phyloP scores from a whole-genome alignment of 352 stramenopile species.

The Globisporangium rhizosaccharum region DNA sequence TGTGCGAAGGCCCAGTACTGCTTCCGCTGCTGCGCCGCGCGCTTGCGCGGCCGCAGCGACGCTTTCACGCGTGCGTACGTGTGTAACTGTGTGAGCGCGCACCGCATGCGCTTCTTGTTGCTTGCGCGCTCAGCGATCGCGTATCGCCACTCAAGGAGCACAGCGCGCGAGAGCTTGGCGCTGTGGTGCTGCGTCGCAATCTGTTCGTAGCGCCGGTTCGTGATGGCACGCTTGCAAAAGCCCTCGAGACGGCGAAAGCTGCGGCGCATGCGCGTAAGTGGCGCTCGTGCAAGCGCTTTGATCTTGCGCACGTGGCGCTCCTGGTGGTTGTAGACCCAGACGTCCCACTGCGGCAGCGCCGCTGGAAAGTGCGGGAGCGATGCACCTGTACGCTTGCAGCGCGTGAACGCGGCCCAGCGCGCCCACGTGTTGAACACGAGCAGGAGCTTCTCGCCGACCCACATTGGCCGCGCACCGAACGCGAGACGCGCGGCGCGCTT shows the following conservation, averaged over 20 bases:
- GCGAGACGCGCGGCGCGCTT: conserved; percentile 61
- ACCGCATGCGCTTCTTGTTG: conserved; percentile 40
- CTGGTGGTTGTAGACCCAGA: conserved; percentile 74
- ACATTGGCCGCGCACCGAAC: conserved; percentile 45
- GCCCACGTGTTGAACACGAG: conserved; percentile 65
- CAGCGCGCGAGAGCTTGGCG: background rate
- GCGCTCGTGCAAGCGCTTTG: conserved; percentile 49
- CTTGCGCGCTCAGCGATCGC: conserved; percentile 37
- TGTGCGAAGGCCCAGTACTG: conserved; percentile 18
- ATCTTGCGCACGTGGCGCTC: conserved; percentile 70
- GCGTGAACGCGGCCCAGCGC: conserved; percentile 49
- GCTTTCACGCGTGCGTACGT: conserved; percentile 31
- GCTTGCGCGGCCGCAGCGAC: conserved; percentile 33
- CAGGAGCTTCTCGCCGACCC: conserved; percentile 55
- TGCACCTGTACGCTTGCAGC: conserved; percentile 37
- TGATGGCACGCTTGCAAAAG: conserved; percentile 18
- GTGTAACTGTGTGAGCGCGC: conserved; percentile 19
- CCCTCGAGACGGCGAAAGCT: conserved; percentile 33
- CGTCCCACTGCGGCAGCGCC: conserved; percentile 56
- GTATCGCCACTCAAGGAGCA: conserved; percentile 39
- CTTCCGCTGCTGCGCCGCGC: conserved; percentile 14
- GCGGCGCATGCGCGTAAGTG: conserved; percentile 37
- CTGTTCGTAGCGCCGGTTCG: conserved; percentile 14
- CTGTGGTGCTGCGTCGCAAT: conserved; percentile 19
- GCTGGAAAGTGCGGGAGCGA: conserved; percentile 40